Base-by-base conservation (phyloP, 306 rosid genomes). In the Carpinus viminea region DNA sequence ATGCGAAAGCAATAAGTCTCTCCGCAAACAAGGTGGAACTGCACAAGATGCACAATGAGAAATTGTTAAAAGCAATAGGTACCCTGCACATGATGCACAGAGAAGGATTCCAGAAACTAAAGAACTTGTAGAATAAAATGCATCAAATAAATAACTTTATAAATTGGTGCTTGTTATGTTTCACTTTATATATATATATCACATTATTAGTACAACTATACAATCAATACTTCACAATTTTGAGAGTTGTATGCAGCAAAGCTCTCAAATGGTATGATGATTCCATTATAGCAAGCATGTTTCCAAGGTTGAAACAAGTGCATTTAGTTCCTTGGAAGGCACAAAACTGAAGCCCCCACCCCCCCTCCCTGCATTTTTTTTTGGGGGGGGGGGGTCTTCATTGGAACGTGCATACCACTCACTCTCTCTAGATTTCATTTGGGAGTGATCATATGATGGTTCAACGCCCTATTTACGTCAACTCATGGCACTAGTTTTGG, bases 1-100 rank as follows among this genome's bases (percentile, higher is more conserved):
- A 93, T 48, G 97, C 97, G 78, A 93, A 93, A 65, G 91, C 97
- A 77, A 94, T 90, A 79, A 94, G 96, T 76, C 97, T 88, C 87
- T 94, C 97, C 0, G 91, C 90, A 86, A 92, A 94, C 52, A 82
- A 86, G 78, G 83, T 85, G 79, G 96, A 92, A 82, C 98, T 91
- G 95, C 74, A 81, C 65, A 54, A 72, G 87, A 85, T 41, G 65
- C 66, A 88, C 55, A 79, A 72, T 8, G 73, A 80, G n/a, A 79
- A 78, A 75, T 54, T 76, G 45, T 62, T 70, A 83, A 66, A 75
- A 56, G 73, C 36, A 73, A 70, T 53, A 50, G 54, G n/a, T 45
- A 48, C 52, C 43, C 7, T 43, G 47, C 73, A 68, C 15, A 84
- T 16, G 73, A 26, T 50, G 80, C 73, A 41, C 60, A 16, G 76